Conservation (phyloP, 805 yeast genomes). For the Blastobotrys americana region DNA sequence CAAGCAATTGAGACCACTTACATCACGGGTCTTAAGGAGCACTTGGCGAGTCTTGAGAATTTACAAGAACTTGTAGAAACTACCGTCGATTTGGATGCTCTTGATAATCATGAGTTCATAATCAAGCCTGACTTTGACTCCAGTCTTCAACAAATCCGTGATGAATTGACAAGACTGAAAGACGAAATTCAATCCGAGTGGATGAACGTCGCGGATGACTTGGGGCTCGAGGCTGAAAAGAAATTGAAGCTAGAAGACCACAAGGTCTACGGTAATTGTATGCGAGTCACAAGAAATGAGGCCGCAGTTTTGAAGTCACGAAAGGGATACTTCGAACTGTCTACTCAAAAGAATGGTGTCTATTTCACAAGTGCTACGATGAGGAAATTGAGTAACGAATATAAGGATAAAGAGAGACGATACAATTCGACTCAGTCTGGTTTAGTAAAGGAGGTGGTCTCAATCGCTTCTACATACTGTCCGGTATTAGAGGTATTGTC, state of each 20-base stretch:
- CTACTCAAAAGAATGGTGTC: slow-evolving; percentile 93
- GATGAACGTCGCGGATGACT: slow-evolving; percentile 58
- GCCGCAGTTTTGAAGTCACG: slow-evolving; percentile 67
- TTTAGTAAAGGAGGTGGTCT: slow-evolving; percentile 75
- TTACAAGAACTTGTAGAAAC: slow-evolving; percentile 84
- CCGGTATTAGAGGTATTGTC: slow-evolving; percentile 69
- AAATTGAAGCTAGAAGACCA: slow-evolving; percentile 86
- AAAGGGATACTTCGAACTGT: slow-evolving; percentile 62
- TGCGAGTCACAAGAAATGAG: slow-evolving; percentile 83
- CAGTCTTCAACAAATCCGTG: slow-evolving; percentile 52
- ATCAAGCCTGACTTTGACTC: slow-evolving; percentile 89
- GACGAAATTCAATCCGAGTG: slow-evolving; percentile 55
- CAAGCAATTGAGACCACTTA: slow-evolving; percentile 41
- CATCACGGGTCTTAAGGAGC: slow-evolving; percentile 48
- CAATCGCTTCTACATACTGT: slow-evolving; percentile 72
- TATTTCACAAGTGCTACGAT: slow-evolving; percentile 73
- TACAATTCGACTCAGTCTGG: slow-evolving; percentile 71
- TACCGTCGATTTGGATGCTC: slow-evolving; percentile 78
- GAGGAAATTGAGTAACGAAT: slow-evolving; percentile 51
- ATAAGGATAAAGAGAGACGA: slow-evolving; percentile 50
- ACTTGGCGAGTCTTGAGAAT: slow-evolving; percentile 49
- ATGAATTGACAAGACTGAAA: slow-evolving; percentile 48
- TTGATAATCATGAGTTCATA: slow-evolving; percentile 74
- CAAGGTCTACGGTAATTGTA: slow-evolving; percentile 87
- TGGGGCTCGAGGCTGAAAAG: slow-evolving; percentile 76